Evolutionary conservation across 192 early-diverging fungal species (phyloP).

Genomic region (Podila verticillata): DNA sequence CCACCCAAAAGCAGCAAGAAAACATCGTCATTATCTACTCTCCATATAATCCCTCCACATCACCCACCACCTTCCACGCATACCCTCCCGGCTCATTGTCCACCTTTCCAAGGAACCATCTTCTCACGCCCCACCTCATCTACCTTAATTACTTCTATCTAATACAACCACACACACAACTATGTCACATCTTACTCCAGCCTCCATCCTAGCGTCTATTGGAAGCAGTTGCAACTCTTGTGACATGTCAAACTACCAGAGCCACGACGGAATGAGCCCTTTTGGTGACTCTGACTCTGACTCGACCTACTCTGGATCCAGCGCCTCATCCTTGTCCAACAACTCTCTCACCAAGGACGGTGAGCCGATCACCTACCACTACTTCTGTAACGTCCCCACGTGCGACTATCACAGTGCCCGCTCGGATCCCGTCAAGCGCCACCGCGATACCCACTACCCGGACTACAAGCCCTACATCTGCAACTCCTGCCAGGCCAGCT

Average conservation of each 20-base stretch:
- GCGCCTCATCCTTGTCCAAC: conserved; percentile 33
- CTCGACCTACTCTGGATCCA: conserved; percentile 37
- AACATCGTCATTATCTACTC: too few species aligned
- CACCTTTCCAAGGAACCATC: background rate
- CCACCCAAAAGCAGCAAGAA: too few species aligned
- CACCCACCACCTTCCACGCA: too few species aligned
- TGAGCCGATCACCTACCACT: conserved; percentile 26
- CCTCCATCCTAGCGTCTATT: conserved; percentile 47
- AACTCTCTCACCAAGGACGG: background rate
- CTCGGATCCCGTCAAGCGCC: conserved; percentile 47
- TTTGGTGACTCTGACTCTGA: conserved; percentile 48
- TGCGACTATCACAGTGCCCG: conserved; percentile 49
- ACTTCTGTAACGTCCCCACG: conserved; percentile 49
- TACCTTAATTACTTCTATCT: background rate
- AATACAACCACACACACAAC: background rate
- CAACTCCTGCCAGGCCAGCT: conserved; percentile 43
- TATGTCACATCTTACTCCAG: conserved; percentile 45
- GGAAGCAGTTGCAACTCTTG: conserved; percentile 9
- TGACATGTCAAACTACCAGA: conserved; percentile 34
- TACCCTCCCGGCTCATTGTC: background rate
- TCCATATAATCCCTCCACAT: too few species aligned
- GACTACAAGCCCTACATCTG: conserved; percentile 53
- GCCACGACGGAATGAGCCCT: conserved; percentile 24
- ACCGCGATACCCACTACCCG: conserved; percentile 45
- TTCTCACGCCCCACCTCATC: background rate